Base-by-base conservation (phyloP, 306 rosid species). In the Aeschynomene evenia region DNA sequence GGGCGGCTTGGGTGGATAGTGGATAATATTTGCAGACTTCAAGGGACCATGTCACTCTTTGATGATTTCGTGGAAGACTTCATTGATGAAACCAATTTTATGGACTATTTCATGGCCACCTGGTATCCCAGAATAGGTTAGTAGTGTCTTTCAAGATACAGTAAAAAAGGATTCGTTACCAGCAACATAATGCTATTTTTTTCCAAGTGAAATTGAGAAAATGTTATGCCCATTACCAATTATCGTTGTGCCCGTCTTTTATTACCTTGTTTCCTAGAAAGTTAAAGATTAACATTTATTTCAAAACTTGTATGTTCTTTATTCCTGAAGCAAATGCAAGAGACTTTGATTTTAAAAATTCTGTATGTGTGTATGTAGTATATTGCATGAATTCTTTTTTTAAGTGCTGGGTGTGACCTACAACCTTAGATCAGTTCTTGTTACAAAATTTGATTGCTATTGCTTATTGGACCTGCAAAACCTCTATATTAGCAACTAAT, bases 111-210 rank as follows among this genome's bases (percentile, higher is more conserved):
- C 75, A 90, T 82, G 91, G 88, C 97, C 34, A 83, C 86, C 14
- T 90, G 97, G 98, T 75, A 78, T 85, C 93, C 97, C 14, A 87
- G 91, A 82, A 69, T 85, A 74, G 93, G 98, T 90, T 59, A 56
- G 95, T 80, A 54, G 33, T 55, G 59, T 66, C 77, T 62, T 46
- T 64, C 66, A 66, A 55, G 62, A 79, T 64, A n/a, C n/a, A 12
- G 28, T 72, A 23, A 49, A 71, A n/a, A n/a, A n/a, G n/a, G n/a
- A n/a, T n/a, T n/a, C n/a, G n/a, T n/a, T n/a, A n/a, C n/a, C n/a
- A n/a, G n/a, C n/a, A n/a, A n/a, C n/a, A n/a, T n/a, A n/a, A 63
- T 77, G 33, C 62, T 9, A 10, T 50, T 34, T 3, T 16, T 16
- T 43, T 63, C 16, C n/a, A n/a, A 34, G 5, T 64, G 51, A 60